These are phyloP conservation scores for Coffea eugenioides DNA, from an alignment of 257 asterid genomes.

Conservation along the genomic window DNA sequence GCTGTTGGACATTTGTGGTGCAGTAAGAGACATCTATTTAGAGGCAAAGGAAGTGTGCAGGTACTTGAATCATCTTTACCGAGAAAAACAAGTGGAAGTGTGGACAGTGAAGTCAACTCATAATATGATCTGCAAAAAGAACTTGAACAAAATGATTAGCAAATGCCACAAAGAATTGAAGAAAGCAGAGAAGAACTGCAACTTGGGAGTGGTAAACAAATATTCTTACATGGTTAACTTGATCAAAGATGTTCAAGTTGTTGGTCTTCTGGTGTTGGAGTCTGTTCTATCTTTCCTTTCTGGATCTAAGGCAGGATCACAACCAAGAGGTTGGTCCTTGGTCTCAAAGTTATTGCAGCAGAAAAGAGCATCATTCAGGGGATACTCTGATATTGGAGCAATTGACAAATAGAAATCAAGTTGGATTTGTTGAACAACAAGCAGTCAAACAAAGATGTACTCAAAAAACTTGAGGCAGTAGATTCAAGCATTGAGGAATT, in stretches of 20 bases:
- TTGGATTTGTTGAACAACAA: background rate
- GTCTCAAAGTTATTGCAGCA: slow-evolving; percentile 28
- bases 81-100: slow-evolving; percentile 20
- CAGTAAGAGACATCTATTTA: slow-evolving; percentile 23
- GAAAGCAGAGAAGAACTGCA: slow-evolving; percentile 5
- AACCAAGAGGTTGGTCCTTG: slow-evolving; percentile 25
- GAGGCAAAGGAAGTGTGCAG: slow-evolving; percentile 33
- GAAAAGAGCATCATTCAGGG: background rate
- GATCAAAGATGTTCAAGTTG: slow-evolving; percentile 27
- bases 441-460: slow-evolving; percentile 4
- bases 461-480: slow-evolving; percentile 2
- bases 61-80: slow-evolving; percentile 34
- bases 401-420: background rate
- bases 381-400: background rate
- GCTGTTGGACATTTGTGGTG: slow-evolving; percentile 32
- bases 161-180: slow-evolving; percentile 27
- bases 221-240: background rate
- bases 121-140: slow-evolving; percentile 28
- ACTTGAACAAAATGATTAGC: slow-evolving; percentile 17
- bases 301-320: background rate
- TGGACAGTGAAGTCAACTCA: slow-evolving; percentile 10
- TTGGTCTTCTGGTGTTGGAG: slow-evolving; percentile 19
- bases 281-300: slow-evolving; percentile 25
- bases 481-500: slow-evolving; percentile 17
- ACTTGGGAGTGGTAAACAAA: background rate